Percentiles rank a stretch among this genome's conserved stretches.
phyloP scores from a whole-genome alignment of 805 yeast species.

The Saccharomyces cerevisiae region DNA sequence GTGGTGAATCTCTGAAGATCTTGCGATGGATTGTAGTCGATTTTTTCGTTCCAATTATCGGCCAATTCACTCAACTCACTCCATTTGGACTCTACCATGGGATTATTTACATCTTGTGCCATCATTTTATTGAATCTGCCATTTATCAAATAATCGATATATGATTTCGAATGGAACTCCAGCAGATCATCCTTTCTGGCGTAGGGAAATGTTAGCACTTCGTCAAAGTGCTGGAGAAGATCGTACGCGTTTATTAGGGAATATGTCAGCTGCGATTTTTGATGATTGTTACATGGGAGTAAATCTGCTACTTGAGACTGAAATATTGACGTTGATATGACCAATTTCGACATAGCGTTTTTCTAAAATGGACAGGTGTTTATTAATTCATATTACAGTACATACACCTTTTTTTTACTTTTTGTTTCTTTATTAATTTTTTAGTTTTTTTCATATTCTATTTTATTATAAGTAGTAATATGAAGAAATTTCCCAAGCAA shows the following conservation, averaged over 20 bases:
- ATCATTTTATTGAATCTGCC: constrained; percentile 12
- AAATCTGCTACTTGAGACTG: constrained; percentile 28
- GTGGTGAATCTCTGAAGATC: constrained; percentile 3
- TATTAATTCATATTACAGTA: neutral
- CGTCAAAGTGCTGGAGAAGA: constrained; percentile 19
- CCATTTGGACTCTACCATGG: constrained; percentile 7
- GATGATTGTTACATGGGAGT: constrained; percentile 26
- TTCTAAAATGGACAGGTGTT: neutral
- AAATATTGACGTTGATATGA: constrained; percentile 21
- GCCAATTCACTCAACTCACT: constrained; percentile 10
- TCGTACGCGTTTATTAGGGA: constrained; percentile 19
- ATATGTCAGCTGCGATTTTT: constrained; percentile 20
- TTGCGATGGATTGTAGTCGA: neutral
- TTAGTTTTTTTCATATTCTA: neutral
- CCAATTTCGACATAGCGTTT: constrained; percentile 12
- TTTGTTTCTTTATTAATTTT: neutral
- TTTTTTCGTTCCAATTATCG: constrained; percentile 6
- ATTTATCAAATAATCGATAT: constrained; percentile 35
- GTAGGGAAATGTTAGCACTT: constrained; percentile 11
- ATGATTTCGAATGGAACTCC: constrained; percentile 43
- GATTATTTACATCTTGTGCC: constrained; percentile 13
- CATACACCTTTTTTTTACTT: neutral
- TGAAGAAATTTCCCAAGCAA: neutral
- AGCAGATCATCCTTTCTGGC: constrained; percentile 32
- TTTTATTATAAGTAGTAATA: neutral